Evolutionary conservation across 1,284 basidiomycete species (phyloP), one percentile per base, ranked within the genome.

Genomic region (Singerocomus rubriflavus): DNA sequence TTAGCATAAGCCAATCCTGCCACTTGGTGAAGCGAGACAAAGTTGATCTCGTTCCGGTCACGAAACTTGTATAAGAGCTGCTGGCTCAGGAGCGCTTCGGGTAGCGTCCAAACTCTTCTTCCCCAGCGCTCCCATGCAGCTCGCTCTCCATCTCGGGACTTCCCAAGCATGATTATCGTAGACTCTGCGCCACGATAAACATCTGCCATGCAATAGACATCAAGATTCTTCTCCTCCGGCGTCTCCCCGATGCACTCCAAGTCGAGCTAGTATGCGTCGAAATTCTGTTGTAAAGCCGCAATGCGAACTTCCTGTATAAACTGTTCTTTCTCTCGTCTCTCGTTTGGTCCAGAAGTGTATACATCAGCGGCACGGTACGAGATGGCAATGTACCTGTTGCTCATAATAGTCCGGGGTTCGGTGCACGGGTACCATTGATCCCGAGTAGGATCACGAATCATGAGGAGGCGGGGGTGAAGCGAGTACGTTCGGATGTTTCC

Each of bases 201-300:
- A 7, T 60, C 58, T 13, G 59, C 43, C 57, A 59, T 59, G 17
- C 58, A 49, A 30, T 57, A 60, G n/a, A 60, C 16, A 30, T 54
- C 57, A 2, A 39, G 12, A 29, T 56, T 61, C 41, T 56, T 59
- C 32, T 59, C 57, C 5, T 52, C 50, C 6, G 34, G 31, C 10
- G 45, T 46, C 13, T 61, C 16, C 11, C 53, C 53, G 32, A 53
- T 10, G 31, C 57, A 61, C 41, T 59, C 59, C 40, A 57, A 14
- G 31, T 59, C 58, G 12, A 49, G 43, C 58, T 59, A 59, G 30
- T 61, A 59, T 1, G 59, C 58, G 5, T 47, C 1, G 25, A 50
- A 35, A 4, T 48, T 48, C 26, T 35, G 17, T 16, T 14, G 38
- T 13, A 53, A 17, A 14, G 37, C 38, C 0, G 44, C 45, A 3